A percentile compares a stretch with the other conserved stretches of the same genome.
Evolutionary conservation across 2,329 filamentous ascomycete species (phyloP).

Genomic region (Diaporthe capsici): DNA sequence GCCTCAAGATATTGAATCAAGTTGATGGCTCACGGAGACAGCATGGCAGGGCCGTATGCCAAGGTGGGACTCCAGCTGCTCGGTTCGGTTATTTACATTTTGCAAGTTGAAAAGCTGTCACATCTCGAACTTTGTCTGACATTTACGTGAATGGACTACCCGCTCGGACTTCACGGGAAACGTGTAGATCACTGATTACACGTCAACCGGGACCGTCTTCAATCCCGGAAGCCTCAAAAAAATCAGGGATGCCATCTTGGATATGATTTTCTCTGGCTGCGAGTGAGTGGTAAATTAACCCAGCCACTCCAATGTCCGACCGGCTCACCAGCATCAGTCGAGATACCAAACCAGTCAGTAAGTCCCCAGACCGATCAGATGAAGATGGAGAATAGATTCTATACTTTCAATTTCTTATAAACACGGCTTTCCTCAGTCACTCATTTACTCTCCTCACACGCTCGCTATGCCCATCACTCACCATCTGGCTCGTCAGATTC

Average conservation of each 20-base stretch:
- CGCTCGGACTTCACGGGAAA: too few species aligned
- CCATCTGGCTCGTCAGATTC: neutral
- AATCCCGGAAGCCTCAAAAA: neutral
- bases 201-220: neutral
- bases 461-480: neutral
- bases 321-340: neutral
- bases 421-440: neutral
- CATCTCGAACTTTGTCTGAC: too few species aligned
- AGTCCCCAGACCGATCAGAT: neutral
- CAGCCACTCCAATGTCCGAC: too few species aligned
- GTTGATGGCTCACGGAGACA: too few species aligned
- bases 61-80: too few species aligned
- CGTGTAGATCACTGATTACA: too few species aligned
- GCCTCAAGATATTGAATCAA: too few species aligned
- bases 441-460: neutral
- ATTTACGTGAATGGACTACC: too few species aligned
- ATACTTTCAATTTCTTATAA: slow-evolving; percentile 18
- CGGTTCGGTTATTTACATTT: too few species aligned
- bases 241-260: neutral
- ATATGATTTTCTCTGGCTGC: neutral
- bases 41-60: too few species aligned
- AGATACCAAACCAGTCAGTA: neutral
- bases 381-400: neutral
- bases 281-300: too few species aligned
- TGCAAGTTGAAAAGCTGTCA: too few species aligned